Evolutionary conservation across 306 rosid genomes (phyloP), one percentile per base, ranked within the genome.

Genomic region (apple (Malus domestica)): DNA sequence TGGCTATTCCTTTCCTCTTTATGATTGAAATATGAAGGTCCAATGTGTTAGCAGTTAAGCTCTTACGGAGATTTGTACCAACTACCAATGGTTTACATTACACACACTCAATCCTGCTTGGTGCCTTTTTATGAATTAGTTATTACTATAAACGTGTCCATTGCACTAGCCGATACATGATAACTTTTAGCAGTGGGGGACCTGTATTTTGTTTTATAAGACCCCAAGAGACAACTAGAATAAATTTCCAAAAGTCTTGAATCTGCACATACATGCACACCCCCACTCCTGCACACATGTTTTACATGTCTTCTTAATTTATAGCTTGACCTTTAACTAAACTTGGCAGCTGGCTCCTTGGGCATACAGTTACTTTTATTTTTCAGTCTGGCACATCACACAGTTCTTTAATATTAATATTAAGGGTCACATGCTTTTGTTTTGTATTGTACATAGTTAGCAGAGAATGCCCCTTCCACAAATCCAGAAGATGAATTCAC

Each of bases 361-460:
- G 61, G 62, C 20, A 10, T 10, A 51, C 30, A 6, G 44, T 30
- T 70, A 38, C 3, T 45, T 45, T 45, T 45, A 1, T 12, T 5
- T 70, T 70, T 16, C 8, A 52, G 18, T 70, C 33, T 52, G 45
- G n/a, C 13, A 10, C 38, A 7, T 46, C 27, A 20, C 46, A 1
- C n/a, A 19, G 33, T 42, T 3, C 49, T 46, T 16, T 38, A 20
- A 18, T 38, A 8, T 16, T 38, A 20, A 18, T 35, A 8, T 64
- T 35, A 52, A 66, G 27, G 11, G 38, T 74, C 78, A 55, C 2
- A 10, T 40, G 18, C 75, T 22, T 66, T 45, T 10, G 1, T 71
- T 51, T 62, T 68, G 61, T 78, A 58, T 72, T 71, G n/a, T 79
- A 51, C 74, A 67, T 70, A 89, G 92, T 66, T 86, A 69, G 75